Conservation (phyloP, 306 rosid species). For the Castanea mollissima region DNA sequence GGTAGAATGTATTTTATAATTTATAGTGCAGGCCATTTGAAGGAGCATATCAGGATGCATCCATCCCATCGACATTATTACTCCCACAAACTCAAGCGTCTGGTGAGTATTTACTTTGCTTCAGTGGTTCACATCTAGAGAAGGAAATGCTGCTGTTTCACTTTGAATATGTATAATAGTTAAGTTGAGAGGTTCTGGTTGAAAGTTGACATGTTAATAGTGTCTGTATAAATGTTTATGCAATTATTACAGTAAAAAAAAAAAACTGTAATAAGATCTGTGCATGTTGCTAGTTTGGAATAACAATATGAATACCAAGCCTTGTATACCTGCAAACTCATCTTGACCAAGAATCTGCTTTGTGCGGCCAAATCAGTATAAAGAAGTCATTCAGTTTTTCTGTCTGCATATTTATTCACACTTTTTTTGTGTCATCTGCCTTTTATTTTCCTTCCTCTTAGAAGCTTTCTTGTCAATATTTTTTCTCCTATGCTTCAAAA, state of each 20-base stretch:
- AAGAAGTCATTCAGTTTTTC: neutral
- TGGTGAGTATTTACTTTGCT: conserved; percentile 48
- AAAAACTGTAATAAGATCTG: neutral
- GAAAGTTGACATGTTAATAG: neutral
- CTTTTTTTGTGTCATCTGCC: neutral
- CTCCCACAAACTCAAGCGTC: conserved; percentile 82
- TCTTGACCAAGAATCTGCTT: neutral
- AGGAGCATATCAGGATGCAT: conserved; percentile 62
- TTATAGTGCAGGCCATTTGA: conserved; percentile 85
- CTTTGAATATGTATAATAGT: neutral
- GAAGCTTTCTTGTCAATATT: neutral
- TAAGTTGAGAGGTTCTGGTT: neutral
- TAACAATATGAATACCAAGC: neutral
- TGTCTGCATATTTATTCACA: neutral
- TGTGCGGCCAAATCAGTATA: neutral
- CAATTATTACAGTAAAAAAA: neutral
- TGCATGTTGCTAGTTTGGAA: neutral
- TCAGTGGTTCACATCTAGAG: conserved; percentile 5
- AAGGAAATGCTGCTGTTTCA: conserved; percentile 3
- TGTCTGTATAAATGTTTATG: neutral
- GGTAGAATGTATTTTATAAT: conserved; percentile 16
- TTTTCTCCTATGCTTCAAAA: neutral
- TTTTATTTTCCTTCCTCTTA: neutral
- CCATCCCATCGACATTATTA: conserved; percentile 67
- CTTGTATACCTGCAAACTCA: neutral